Percentiles rank a stretch among this genome's conserved stretches.
Evolutionary conservation across 1,284 basidiomycete genomes (phyloP).

Genomic region (Cronartium quercuum): DNA sequence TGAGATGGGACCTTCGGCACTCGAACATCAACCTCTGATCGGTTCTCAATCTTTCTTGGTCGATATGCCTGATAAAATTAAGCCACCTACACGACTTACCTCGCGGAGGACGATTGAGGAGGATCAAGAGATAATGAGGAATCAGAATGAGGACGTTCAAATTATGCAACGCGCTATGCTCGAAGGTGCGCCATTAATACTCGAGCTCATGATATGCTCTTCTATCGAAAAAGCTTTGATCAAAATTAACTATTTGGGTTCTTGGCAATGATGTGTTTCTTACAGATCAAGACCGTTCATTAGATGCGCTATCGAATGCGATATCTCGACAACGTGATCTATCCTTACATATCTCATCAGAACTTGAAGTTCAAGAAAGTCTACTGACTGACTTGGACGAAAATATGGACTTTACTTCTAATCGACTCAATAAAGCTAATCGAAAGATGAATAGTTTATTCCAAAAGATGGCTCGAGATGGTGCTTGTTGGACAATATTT

Average conservation of each 20-base stretch:
- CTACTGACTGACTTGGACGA: constrained; percentile 32
- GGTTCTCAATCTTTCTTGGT: background rate
- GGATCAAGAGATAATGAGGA: constrained; percentile 29
- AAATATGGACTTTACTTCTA: constrained; percentile 34
- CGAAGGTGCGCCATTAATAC: constrained; percentile 9
- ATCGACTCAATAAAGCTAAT: constrained; percentile 13
- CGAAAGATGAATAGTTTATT: constrained; percentile 21
- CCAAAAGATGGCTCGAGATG: constrained; percentile 33
- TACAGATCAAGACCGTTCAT: constrained; percentile 31
- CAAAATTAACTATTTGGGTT: no score
- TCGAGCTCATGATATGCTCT: no score
- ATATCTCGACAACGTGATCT: constrained; percentile 34
- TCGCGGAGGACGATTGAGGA: constrained; percentile 24
- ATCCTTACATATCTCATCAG: constrained; percentile 32
- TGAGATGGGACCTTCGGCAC: background rate
- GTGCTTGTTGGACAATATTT: constrained; percentile 38
- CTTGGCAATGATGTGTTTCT: background rate
- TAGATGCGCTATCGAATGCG: constrained; percentile 34
- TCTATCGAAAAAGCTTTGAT: no score
- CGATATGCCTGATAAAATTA: background rate
- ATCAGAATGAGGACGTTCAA: constrained; percentile 32
- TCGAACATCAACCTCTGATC: background rate
- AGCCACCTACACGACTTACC: constrained; percentile 1
- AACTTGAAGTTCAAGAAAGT: constrained; percentile 34
- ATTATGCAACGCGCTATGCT: constrained; percentile 29